These are phyloP conservation scores for Malus domestica DNA, from an alignment of 306 rosid species.

Conservation along the genomic window ASM211411v1 NC_041795.1:3448501-3449000, in stretches of 20 bases:
- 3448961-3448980: slow-evolving; percentile 69
- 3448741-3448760: slow-evolving; percentile 48
- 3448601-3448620: slow-evolving; percentile 66
- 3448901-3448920: slow-evolving; percentile 57
- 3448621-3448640: slow-evolving; percentile 74
- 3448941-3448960: slow-evolving; percentile 37
- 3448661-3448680: slow-evolving; percentile 67
- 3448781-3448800: background rate
- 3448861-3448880: slow-evolving; percentile 40
- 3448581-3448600: slow-evolving; percentile 55
- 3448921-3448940: slow-evolving; percentile 49
- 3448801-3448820: background rate
- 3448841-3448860: background rate
- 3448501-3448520: slow-evolving; percentile 49
- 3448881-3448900: slow-evolving; percentile 63
- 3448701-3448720: slow-evolving; percentile 73
- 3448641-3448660: slow-evolving; percentile 79
- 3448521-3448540: slow-evolving; percentile 46
- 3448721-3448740: slow-evolving; percentile 55
- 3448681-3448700: slow-evolving; percentile 80
- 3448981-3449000: slow-evolving; percentile 88
- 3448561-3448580: slow-evolving; percentile 49
- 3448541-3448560: slow-evolving; percentile 62
- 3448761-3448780: slow-evolving; percentile 39
- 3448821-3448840: background rate